Evolutionary conservation across 192 early-diverging fungal genomes (phyloP), one percentile per base, ranked within the genome.

Genomic region (Entophlyctis helioformis): DNA sequence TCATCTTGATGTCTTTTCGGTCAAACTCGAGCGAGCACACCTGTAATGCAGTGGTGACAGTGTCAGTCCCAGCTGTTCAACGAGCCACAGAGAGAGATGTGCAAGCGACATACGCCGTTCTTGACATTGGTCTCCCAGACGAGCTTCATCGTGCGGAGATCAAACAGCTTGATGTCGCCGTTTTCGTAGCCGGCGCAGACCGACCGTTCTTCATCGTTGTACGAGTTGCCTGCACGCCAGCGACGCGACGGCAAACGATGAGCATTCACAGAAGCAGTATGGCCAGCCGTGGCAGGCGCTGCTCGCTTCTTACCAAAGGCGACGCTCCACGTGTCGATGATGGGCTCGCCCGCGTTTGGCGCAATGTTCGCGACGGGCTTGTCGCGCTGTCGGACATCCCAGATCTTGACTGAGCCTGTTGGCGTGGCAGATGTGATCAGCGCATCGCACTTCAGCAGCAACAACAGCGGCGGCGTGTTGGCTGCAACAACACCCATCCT

Each of bases 131-230:
- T 78, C 49, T 79, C 73, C 74, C 77, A 85, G 10, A 74, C 39
- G 21, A 77, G 48, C 37, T 46, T 54, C 59, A 76, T 74, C 36
- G 58, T 50, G 10, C 64, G 42, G 20, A 85, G 50, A 63, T 85
- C 78, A 57, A 85, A 83, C 48, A 84, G 40, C 46, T 80, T 76
- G 1, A 85, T 57, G 50, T 81, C 75, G 10, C 83, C 83, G 50
- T 85, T 83, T 40, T 85, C 83, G 55, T 85, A 85, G 12, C 83
- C 83, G 7, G 75, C 71, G 18, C 68, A 66, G 22, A 85, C 47
- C 20, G 69, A 50, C 19, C 78, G 60, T 21, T 80, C 78, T 26
- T 64, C 46, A 39, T 76, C 68, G 37, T 69, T 60, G 48, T 51
- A 66, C 12, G 62, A 65, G 47, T 73, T 84, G 20, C 71, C 71